Conservation (phyloP, 176 grass and related monocot genomes). For the Paspalum notatum region DNA sequence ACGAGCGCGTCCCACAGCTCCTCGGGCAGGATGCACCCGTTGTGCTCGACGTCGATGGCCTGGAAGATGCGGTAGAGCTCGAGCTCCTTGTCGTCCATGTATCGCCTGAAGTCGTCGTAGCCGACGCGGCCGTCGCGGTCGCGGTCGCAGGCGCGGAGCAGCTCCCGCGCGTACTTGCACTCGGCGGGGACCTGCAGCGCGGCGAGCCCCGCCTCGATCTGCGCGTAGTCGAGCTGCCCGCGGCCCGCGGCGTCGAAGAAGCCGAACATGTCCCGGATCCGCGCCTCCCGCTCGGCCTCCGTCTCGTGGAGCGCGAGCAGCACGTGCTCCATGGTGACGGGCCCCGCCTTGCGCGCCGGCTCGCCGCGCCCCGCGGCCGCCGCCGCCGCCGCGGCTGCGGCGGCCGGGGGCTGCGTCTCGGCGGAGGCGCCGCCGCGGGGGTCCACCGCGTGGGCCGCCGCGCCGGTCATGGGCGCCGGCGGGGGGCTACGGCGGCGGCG, state of each 20-base stretch:
- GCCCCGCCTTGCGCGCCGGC: slow-evolving; percentile 64
- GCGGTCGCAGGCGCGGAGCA: slow-evolving; percentile 85
- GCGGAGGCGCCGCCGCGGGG: slow-evolving; percentile 14
- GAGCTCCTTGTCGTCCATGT: slow-evolving; percentile 99
- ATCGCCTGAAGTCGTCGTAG: slow-evolving; percentile 84
- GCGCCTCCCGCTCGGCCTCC: slow-evolving; percentile 85
- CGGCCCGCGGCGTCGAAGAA: slow-evolving; percentile 76
- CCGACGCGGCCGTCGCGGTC: slow-evolving; percentile 84
- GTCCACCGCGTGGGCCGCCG: slow-evolving; percentile 56
- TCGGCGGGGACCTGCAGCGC: slow-evolving; percentile 74
- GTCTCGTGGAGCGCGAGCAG: slow-evolving; percentile 78
- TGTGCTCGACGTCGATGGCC: slow-evolving; percentile 98
- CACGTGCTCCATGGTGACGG: slow-evolving; percentile 93
- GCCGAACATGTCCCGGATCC: slow-evolving; percentile 85
- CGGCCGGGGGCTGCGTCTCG: slow-evolving; percentile 13
- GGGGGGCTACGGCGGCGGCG: slow-evolving; percentile 17
- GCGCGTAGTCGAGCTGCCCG: slow-evolving; percentile 86
- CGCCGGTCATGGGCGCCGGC: slow-evolving; percentile 65
- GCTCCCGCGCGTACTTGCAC: slow-evolving; percentile 93
- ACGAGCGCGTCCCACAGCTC: slow-evolving; percentile 96
- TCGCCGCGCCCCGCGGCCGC: slow-evolving; percentile 20
- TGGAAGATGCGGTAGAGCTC: slow-evolving; percentile 98
- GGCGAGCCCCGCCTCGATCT: slow-evolving; percentile 89
- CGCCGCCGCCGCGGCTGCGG: slow-evolving; percentile 1
- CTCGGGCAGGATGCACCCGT: slow-evolving; percentile 93